Percentiles rank a stretch among this genome's conserved stretches.
phyloP scores from a whole-genome alignment of 2,329 filamentous ascomycete species.

The Colletotrichum sojae region DNA sequence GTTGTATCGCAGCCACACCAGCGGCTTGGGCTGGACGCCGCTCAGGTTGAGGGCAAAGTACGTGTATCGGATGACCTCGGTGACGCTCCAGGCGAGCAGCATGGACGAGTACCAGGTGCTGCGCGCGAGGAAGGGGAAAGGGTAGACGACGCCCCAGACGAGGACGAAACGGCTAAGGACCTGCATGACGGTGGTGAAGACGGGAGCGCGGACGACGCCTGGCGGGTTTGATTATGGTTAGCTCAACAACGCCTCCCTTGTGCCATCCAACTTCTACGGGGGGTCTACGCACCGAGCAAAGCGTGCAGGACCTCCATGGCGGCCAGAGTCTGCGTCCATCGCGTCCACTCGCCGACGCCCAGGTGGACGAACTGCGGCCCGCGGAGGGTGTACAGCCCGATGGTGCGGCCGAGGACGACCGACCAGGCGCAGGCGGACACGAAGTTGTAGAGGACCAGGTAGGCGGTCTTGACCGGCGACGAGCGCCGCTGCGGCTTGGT shows the following conservation, averaged over 20 bases:
- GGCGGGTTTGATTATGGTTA: constrained; percentile 3
- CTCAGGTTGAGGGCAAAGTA: constrained; percentile 86
- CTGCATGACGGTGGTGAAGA: constrained; percentile 91
- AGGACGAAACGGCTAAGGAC: constrained; percentile 89
- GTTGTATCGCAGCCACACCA: constrained; percentile 91
- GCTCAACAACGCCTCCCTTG: background rate
- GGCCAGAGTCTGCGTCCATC: constrained; percentile 88
- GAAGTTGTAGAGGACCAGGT: constrained; percentile 90
- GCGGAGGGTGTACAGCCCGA: constrained; percentile 66
- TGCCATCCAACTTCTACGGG: background rate
- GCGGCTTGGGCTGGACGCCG: constrained; percentile 71
- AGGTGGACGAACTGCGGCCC: constrained; percentile 73
- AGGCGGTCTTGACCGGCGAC: constrained; percentile 70
- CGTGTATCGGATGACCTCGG: constrained; percentile 92
- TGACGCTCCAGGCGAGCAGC: constrained; percentile 89
- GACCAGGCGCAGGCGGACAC: constrained; percentile 84
- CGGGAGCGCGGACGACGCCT: constrained; percentile 89
- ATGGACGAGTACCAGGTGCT: constrained; percentile 79
- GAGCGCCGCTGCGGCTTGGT: constrained; percentile 45
- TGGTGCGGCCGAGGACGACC: constrained; percentile 79
- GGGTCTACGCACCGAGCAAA: constrained; percentile 71
- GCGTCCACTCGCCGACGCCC: constrained; percentile 76
- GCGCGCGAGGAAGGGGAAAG: constrained; percentile 77
- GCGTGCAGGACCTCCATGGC: constrained; percentile 88
- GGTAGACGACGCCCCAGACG: constrained; percentile 86